Base-by-base conservation (phyloP, 108 stramenopile species). In the Poteriospumella lacustris region DNA sequence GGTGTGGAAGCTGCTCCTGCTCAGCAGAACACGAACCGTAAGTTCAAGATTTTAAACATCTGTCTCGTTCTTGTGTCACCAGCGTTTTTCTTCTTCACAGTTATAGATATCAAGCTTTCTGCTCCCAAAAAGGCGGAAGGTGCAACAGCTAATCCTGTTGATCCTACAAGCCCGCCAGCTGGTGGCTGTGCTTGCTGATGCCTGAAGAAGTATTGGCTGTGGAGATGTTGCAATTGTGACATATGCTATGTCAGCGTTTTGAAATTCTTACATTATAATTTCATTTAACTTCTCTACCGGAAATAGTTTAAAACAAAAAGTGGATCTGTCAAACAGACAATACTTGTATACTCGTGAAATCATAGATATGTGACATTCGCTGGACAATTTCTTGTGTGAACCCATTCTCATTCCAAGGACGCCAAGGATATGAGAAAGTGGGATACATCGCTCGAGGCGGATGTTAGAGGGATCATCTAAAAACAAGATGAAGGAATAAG, bases 1-100 rank as follows among this genome's bases (percentile, higher is more conserved):
- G 96, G 95, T 41, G 91, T 91, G 80, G 88, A 89, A 60, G 90
- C 92, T 58, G 88, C 84, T 58, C 68, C 84, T 31, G 62, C 60
- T 33, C 83, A 79, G 34, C 39, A 78, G 33, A 89, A 89, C 60
- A 81, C 91, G 41, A 94, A 94, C 82, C 36, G 70, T 73, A 73
- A 73, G 70, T 73, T 19, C 15, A 15, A 33, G 12, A 5, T 73
- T 5, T 73, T 12, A 33, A 26, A 12, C 41, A 42, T 34, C 15
- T 73, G 36, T 73, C 26, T 5, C 9, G 38, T 36, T 42, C 3
- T 73, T 52, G 28, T 73, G 36, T 73, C 12, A 12, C 3, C 36
- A 56, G 36, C 24, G 36, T 73, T 5, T 73, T 56, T 52, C 5
- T 42, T 42, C 9, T 38, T 56, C 5, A 56, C 42, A 73, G 70